phyloP scores from a whole-genome alignment of 1,284 basidiomycete genomes.

The Heterobasidion annosum region DNA sequence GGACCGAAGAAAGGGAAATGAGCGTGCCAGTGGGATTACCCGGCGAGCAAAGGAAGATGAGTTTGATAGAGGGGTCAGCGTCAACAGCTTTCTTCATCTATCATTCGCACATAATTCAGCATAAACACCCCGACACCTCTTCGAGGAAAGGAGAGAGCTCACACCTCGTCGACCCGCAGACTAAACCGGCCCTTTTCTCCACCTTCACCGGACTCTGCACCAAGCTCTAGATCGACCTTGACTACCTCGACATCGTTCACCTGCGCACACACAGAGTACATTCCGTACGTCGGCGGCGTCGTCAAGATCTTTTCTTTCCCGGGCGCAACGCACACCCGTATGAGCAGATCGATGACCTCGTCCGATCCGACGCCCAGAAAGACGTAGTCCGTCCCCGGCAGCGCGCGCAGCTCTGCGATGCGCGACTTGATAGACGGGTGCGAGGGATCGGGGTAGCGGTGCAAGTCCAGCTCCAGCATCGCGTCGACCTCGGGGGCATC shows the following conservation, averaged over 20 bases:
- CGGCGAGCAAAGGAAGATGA: slow-evolving; percentile 94
- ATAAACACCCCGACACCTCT: background rate
- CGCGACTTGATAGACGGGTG: slow-evolving; percentile 74
- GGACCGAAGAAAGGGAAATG: slow-evolving; percentile 67
- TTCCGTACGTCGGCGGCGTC: slow-evolving; percentile 95
- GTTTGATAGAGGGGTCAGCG: slow-evolving; percentile 72
- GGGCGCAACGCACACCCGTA: slow-evolving; percentile 83
- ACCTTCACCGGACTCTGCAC: slow-evolving; percentile 48
- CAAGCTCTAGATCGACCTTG: slow-evolving; percentile 70
- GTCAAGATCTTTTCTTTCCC: slow-evolving; percentile 76
- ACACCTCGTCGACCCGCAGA: slow-evolving; percentile 66
- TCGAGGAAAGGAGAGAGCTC: slow-evolving; percentile 17
- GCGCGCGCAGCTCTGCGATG: slow-evolving; percentile 63
- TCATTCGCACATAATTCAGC: background rate
- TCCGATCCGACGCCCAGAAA: slow-evolving; percentile 97
- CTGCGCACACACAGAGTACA: slow-evolving; percentile 94
- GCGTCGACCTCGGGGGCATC: slow-evolving; percentile 19
- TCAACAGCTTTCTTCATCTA: slow-evolving; percentile 69
- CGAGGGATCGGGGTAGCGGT: slow-evolving; percentile 85
- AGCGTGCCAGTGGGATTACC: slow-evolving; percentile 95
- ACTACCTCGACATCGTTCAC: slow-evolving; percentile 90
- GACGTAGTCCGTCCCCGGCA: slow-evolving; percentile 65
- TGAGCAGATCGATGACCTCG: slow-evolving; percentile 93
- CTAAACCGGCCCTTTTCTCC: slow-evolving; percentile 74
- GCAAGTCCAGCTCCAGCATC: slow-evolving; percentile 46